Percentiles rank a stretch among this genome's conserved stretches.
phyloP scores from a whole-genome alignment of 2,329 filamentous ascomycete genomes.

The Colletotrichum sp. region DNA sequence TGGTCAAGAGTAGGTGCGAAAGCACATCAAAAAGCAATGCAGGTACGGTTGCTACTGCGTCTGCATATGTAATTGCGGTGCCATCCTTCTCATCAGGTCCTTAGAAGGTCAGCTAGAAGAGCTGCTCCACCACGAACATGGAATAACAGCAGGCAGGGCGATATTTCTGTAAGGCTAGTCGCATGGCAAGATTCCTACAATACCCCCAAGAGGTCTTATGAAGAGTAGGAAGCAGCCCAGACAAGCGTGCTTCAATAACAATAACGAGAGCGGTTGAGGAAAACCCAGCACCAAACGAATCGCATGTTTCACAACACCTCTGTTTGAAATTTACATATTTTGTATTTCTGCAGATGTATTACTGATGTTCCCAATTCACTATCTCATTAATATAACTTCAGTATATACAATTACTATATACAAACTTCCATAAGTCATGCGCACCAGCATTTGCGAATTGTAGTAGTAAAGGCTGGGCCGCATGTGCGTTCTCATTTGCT shows the following conservation, averaged over 20 bases:
- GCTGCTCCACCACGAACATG: neutral
- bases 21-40: too few relatives aligned
- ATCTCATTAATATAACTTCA: accelerated
- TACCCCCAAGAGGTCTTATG: too few relatives aligned
- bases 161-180: too few relatives aligned
- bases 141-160: accelerated
- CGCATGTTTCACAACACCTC: too few relatives aligned
- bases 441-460: neutral
- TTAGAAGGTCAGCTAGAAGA: neutral
- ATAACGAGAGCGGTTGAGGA: too few relatives aligned
- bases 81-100: neutral
- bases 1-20: too few relatives aligned
- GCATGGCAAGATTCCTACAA: accelerated
- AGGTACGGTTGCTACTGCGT: neutral
- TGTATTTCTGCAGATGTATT: accelerated
- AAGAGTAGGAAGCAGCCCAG: too few relatives aligned
- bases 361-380: neutral
- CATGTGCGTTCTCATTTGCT: accelerated
- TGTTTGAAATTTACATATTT: neutral
- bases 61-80: accelerated
- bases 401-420: neutral
- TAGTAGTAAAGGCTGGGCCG: accelerated
- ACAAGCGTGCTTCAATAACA: too few relatives aligned
- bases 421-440: neutral
- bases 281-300: too few relatives aligned